Evolutionary conservation across 148 eudicot genomes (phyloP).

Genomic region (Diospyros kaki): DNA sequence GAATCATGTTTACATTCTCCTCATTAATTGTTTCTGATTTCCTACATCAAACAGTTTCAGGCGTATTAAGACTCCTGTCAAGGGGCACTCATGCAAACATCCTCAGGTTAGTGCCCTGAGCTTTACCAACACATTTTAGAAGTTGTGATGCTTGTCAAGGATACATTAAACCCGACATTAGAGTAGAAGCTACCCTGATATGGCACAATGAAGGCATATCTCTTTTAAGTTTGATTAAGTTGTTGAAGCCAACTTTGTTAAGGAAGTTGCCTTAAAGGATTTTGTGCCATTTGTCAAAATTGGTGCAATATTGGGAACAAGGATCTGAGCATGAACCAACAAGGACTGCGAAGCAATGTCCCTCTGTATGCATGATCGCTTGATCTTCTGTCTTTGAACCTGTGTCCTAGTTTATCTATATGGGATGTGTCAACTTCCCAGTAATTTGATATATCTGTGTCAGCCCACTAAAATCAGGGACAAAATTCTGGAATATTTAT

Average conservation of each 20-base stretch:
- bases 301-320: constrained; percentile 1
- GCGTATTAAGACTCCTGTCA: constrained; percentile 71
- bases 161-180: background rate
- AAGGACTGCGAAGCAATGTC: background rate
- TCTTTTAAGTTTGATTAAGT: constrained; percentile 3
- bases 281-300: background rate
- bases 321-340: background rate
- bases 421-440: background rate
- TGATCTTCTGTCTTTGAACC: background rate
- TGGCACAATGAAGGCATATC: background rate
- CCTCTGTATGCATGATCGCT: background rate
- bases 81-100: constrained; percentile 86
- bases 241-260: background rate
- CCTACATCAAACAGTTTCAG: constrained; percentile 41
- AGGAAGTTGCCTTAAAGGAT: background rate
- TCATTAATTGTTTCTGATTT: constrained; percentile 1
- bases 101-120: constrained; percentile 58
- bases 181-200: background rate
- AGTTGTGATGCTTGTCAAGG: background rate
- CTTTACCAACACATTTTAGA: background rate
- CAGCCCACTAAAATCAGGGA: background rate
- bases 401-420: background rate
- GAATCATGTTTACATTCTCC: constrained; percentile 3
- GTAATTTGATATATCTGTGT: background rate
- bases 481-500: background rate